A percentile compares a stretch with the other conserved stretches of the same genome.
Evolutionary conservation across 495 filamentous ascomycete species (phyloP).

Genomic region (Melanomma pulvis-pyrius): DNA sequence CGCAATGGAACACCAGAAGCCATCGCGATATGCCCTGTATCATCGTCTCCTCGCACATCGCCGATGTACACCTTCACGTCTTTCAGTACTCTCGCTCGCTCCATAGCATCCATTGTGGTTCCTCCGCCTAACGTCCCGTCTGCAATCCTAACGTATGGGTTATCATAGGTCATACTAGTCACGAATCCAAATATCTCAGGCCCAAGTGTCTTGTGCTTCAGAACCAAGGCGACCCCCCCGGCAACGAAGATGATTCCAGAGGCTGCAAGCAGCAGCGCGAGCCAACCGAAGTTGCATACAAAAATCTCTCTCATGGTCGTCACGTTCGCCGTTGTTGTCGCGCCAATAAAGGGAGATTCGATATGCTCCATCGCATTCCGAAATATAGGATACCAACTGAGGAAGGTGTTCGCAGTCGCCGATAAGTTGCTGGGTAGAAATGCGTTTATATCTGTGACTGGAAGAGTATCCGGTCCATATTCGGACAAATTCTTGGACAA

Average conservation of each 20-base stretch:
- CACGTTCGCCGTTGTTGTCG: conserved; percentile 27
- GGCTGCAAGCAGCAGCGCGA: conserved; percentile 24
- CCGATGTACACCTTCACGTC: conserved; percentile 32
- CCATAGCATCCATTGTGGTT: conserved; percentile 32
- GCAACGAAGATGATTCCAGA: conserved; percentile 26
- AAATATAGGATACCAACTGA: conserved; percentile 20
- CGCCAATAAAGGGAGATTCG: conserved; percentile 26
- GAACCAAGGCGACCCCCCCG: conserved; percentile 13
- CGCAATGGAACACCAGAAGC: conserved; percentile 21
- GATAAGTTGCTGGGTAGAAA: conserved; percentile 25
- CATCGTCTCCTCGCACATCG: conserved; percentile 28
- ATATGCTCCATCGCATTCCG: neutral
- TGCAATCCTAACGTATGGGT: conserved; percentile 27
- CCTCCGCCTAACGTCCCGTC: conserved; percentile 12
- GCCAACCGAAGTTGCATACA: conserved; percentile 30
- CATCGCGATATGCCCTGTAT: conserved; percentile 37
- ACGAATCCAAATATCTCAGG: conserved; percentile 38
- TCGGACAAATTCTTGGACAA: conserved; percentile 27
- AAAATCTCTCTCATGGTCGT: conserved; percentile 18
- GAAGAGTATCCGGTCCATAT: conserved; percentile 37
- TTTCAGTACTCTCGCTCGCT: conserved; percentile 31
- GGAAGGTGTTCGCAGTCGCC: conserved; percentile 9
- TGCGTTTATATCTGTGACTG: conserved; percentile 22
- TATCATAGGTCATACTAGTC: conserved; percentile 39
- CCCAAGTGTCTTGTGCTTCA: conserved; percentile 26